Base-by-base conservation (phyloP, 345 rosid genomes). In the Melaleuca alternifolia region DNA sequence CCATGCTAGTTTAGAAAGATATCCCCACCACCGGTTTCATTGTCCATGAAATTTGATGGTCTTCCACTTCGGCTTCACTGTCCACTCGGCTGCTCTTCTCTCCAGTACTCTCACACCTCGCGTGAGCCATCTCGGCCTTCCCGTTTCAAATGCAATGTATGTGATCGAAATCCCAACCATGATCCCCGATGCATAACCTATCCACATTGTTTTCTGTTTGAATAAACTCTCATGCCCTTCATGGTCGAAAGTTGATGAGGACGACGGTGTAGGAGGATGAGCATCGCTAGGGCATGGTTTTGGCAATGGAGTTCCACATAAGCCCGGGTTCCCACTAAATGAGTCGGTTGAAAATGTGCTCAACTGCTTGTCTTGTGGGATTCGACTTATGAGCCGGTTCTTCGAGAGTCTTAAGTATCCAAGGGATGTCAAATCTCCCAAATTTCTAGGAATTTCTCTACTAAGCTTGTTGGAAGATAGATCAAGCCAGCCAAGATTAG, bases 231-330 rank as follows among this genome's bases (percentile, higher is more conserved):
- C 61, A 54, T 21, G n/a, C 12, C n/a, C 61, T 54, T 4, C 0
- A 6, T 0, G 2, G 61, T 54, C 6, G 3, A 23, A 54, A 54
- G n/a, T 54, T 54, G 61, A 54, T 23, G 61, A 54, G 61, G 61
- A 54, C 0, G 1, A 54, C 5, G 12, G 61, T 2, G 13, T 6
- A 54, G n/a, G n/a, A 54, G 61, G 8, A 4, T 23, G 2, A 54
- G 0, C n/a, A 54, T 54, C 13, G 1, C 61, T 0, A 10, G 1
- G 12, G n/a, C n/a, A 54, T 54, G 61, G 5, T 54, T 54, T 54
- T 54, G 13, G 13, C n/a, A 54, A 54, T 23, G 61, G 61, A 54
- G n/a, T 54, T 54, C 61, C 61, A 4, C 61, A 54, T 54, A 54
- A 54, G 13, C 61, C 12, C 0, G 11, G 1, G 23, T 54, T 54